phyloP scores from a whole-genome alignment of 495 filamentous ascomycete species.

The Penicillium tannophilum region DNA sequence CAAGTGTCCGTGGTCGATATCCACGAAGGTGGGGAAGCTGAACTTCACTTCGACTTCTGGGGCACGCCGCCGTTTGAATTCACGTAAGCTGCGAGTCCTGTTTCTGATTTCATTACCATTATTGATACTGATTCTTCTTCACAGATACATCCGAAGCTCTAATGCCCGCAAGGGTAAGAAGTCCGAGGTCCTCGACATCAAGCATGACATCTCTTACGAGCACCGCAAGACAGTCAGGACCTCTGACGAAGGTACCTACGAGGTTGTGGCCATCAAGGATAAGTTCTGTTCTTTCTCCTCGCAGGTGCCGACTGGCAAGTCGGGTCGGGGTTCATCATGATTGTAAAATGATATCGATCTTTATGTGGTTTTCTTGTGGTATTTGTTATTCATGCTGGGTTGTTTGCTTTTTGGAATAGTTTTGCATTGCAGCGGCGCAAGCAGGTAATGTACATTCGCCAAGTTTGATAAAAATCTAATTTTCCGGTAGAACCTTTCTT shows the following conservation, averaged over 20 bases:
- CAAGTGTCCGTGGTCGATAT: constrained; percentile 80
- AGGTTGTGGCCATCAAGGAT: constrained; percentile 94
- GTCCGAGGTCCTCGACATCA: constrained; percentile 80
- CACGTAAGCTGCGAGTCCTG: constrained; percentile 54
- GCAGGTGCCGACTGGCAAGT: constrained; percentile 52
- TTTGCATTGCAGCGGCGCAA: constrained; percentile 46
- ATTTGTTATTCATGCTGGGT: constrained; percentile 22
- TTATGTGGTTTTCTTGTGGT: constrained; percentile 19
- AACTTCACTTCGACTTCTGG: constrained; percentile 90
- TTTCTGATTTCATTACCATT: background rate
- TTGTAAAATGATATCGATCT: constrained; percentile 23
- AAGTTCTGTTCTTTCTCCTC: constrained; percentile 83
- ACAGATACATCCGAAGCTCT: constrained; percentile 81
- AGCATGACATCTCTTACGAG: constrained; percentile 80
- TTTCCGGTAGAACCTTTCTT: constrained; percentile 4
- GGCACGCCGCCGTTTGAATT: constrained; percentile 97
- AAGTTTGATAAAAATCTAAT: constrained; percentile 20
- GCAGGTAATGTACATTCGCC: constrained; percentile 32
- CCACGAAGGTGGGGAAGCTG: constrained; percentile 90
- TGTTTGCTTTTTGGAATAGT: constrained; percentile 23
- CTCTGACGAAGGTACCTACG: constrained; percentile 92
- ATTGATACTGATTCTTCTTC: constrained; percentile 10
- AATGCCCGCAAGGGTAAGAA: constrained; percentile 77
- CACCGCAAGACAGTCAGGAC: constrained; percentile 77
- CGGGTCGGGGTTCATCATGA: constrained; percentile 35